Evolutionary conservation across 352 stramenopile genomes (phyloP).

Genomic region (Globisporangium sylvaticum): DNA sequence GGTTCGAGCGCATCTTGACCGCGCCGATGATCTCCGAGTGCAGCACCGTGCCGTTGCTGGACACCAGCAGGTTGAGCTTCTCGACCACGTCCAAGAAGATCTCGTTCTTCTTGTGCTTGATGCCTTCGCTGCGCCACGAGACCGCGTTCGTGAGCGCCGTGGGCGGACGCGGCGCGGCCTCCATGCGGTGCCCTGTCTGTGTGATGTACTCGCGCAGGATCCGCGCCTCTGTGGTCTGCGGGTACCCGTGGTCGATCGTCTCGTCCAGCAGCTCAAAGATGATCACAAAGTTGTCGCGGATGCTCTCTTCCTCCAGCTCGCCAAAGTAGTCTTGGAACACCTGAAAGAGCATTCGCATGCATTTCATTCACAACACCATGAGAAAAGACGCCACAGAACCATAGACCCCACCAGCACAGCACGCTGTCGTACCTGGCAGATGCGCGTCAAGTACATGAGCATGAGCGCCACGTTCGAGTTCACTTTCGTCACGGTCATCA

Average conservation of each 20-base stretch:
- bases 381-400: not conserved
- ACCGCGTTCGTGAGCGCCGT: conserved; percentile 98
- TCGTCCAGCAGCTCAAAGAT: conserved; percentile 99
- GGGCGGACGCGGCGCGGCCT: conserved; percentile 89
- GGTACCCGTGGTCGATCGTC: conserved; percentile 99
- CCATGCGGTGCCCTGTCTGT: conserved; percentile 95
- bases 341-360: conserved; percentile 18
- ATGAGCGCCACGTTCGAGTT: conserved; percentile 98
- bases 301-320: conserved; percentile 98
- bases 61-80: conserved; percentile 96
- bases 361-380: not conserved
- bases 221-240: conserved; percentile 91
- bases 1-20: conserved; percentile 98
- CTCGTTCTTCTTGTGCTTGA: conserved; percentile 99
- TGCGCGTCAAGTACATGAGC: conserved; percentile 92
- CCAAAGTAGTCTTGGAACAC: conserved; percentile 99
- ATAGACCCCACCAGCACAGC: not conserved
- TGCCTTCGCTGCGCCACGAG: conserved; percentile 97
- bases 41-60: conserved; percentile 96
- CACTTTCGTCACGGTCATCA: conserved; percentile 97
- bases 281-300: conserved; percentile 99
- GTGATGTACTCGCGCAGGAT: conserved; percentile 95
- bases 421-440: conserved; percentile 48
- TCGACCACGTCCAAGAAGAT: conserved; percentile 99
- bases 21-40: conserved; percentile 98